A percentile compares a stretch with the other conserved stretches of the same genome.
Conservation (phyloP, 2,329 filamentous ascomycete genomes). For the Exophiala spinifera region DNA sequence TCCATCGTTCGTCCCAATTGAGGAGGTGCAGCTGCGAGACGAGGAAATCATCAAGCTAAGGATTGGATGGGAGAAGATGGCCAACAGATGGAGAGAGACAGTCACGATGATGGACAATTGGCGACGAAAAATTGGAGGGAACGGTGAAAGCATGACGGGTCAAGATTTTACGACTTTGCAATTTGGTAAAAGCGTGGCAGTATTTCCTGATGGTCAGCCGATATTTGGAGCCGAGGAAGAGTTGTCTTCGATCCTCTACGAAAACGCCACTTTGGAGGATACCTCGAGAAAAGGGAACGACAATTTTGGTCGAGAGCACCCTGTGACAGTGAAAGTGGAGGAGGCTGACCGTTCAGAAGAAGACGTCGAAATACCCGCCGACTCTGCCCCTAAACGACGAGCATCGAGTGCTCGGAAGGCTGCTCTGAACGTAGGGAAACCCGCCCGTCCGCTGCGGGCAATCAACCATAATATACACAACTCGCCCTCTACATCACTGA, state of each 20-base stretch:
- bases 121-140: constrained; percentile 68
- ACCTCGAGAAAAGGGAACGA: not conserved
- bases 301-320: constrained; percentile 1
- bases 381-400: constrained; percentile 17
- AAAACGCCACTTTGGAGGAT: constrained; percentile 16
- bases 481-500: constrained; percentile 5
- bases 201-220: constrained; percentile 33
- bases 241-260: constrained; percentile 18
- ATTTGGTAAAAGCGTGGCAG: constrained; percentile 35
- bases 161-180: constrained; percentile 44
- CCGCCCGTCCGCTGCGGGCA: constrained; percentile 18
- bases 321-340: constrained; percentile 1
- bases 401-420: constrained; percentile 22
- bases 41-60: constrained; percentile 82
- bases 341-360: constrained; percentile 11
- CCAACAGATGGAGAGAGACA: constrained; percentile 83
- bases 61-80: constrained; percentile 90
- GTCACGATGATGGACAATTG: constrained; percentile 88
- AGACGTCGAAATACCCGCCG: constrained; percentile 17
- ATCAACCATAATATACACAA: constrained; percentile 13
- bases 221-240: constrained; percentile 32
- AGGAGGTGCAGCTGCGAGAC: constrained; percentile 89
- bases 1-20: constrained; percentile 90
- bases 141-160: constrained; percentile 39
- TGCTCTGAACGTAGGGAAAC: constrained; percentile 22